Base-by-base conservation (phyloP, 139 green algal genomes). In the Chlamydomonas sphaeroides region DNA sequence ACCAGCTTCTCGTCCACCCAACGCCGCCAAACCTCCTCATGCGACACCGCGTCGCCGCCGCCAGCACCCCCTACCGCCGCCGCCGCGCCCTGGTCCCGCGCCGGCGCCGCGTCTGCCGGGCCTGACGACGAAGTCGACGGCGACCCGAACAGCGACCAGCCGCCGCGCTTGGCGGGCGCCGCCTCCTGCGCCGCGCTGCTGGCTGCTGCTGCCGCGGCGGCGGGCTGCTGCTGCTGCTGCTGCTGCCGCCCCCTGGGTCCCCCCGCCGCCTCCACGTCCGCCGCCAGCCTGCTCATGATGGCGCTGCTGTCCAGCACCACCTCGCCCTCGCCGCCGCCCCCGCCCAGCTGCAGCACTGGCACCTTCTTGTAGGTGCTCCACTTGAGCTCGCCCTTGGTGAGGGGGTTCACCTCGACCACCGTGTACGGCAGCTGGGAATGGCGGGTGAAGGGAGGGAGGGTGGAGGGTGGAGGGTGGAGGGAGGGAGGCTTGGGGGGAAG, bases 1-100 rank as follows among this genome's bases (percentile, higher is more conserved):
- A 99, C 97, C 56, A 99, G 88, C 65, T 93, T 87, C 6, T 96
- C 93, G 73, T 99, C 95, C 78, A 98, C 97, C 97, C 97, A 99
- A 30, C 92, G 87, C 32, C 92, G 88, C 96, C 95, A 99, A 82
- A 88, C 84, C 39, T 82, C 73, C 88, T 97, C 92, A 41, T 96
- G 90, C 49, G 89, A 90, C n/a, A 68, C 23, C 56, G 36, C 53
- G 20, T 23, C 56, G 21, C 38, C 59, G 17, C 18, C 30, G 21
- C 35, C 73, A 1, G 38, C 68, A 28, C 73, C 21, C 39, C 35
- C 4, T 69, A 51, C 65, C 25, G 66, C 75, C 20, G 77, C 35
- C 39, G 78, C 78, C 63, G 70, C 49, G 25, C 32, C 63, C 39
- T 85, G 51, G n/a, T 78, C 68, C 39, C 51, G 65, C 23, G 36